Evolutionary conservation across 2,329 filamentous ascomycete genomes (phyloP), one percentile per base, ranked within the genome.

Genomic region (Anisogramma anomala): DNA sequence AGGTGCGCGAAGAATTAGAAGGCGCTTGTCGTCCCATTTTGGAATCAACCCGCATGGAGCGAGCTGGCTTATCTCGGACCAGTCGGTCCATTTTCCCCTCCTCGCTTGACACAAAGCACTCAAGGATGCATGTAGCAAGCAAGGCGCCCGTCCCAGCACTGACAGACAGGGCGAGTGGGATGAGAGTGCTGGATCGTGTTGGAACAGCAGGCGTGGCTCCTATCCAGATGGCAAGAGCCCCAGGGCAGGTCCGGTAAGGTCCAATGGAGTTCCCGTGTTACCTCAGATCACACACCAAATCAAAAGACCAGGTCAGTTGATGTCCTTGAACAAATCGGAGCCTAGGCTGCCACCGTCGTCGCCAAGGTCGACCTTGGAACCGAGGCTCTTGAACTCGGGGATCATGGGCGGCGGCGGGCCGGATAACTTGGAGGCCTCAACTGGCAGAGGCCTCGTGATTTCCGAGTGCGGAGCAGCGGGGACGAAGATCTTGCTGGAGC

Each of bases 341-440:
- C 71, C 71, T 23, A 72, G 58, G 41, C 59, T 61, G 32, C 61
- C 64, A 6, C 65, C 62, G 31, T 72, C 63, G 35, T 57, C 53
- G 18, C 63, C 57, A 4, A 47, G 26, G 35, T 68, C 66, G 36
- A 68, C 51, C 53, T 66, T 68, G 42, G 68, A 65, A 50, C 73
- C 65, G 41, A 76, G 60, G 36, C 68, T 64, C 51, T 58, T 64
- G 36, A 77, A 60, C 53, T 77, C 73, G 15, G 74, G 74, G 37
- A 78, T 77, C 71, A 71, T 76, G 18, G 74, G 74, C 27, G 74
- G 71, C 42, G 73, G 74, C 7, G 73, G 72, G 9, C 68, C 69
- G 26, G 55, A 48, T 5, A 62, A 56, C 47, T 65, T 66, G 52
- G 60, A 58, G 18, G 49, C 50, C 39, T 53, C 48, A 36, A 33